These are phyloP conservation scores for Phytopythium litorale DNA, from an alignment of 352 stramenopile genomes.

Conservation along the genomic window DNA sequence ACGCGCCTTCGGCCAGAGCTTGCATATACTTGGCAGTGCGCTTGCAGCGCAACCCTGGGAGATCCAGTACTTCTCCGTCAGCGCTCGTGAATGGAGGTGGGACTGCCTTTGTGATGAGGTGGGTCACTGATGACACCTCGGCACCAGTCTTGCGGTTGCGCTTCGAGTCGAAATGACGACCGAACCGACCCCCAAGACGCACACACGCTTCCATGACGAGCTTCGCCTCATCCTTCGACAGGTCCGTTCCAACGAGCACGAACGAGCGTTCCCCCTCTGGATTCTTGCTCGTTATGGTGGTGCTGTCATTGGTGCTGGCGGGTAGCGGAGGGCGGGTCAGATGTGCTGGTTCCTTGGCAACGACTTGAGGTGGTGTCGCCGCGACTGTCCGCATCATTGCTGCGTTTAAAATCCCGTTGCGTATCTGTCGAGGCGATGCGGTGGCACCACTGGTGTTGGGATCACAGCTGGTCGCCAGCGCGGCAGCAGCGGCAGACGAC, in stretches of 20 bases:
- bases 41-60: slow-evolving; percentile 48
- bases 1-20: slow-evolving; percentile 65
- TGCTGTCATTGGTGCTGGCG: slow-evolving; percentile 8
- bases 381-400: slow-evolving; percentile 8
- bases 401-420: slow-evolving; percentile 15
- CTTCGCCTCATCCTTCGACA: slow-evolving; percentile 51
- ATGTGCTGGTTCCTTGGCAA: not conserved
- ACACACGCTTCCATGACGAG: slow-evolving; percentile 51
- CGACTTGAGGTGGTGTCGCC: slow-evolving; percentile 13
- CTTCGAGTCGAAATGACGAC: slow-evolving; percentile 65
- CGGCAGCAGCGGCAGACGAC: slow-evolving; percentile 1
- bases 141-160: slow-evolving; percentile 33
- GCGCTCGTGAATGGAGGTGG: not conserved
- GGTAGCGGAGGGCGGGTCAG: slow-evolving; percentile 9
- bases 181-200: slow-evolving; percentile 62
- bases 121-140: slow-evolving; percentile 60
- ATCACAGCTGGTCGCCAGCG: not conserved
- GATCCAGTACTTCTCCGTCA: slow-evolving; percentile 8
- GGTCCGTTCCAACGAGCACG: slow-evolving; percentile 62
- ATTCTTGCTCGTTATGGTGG: not conserved
- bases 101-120: slow-evolving; percentile 61
- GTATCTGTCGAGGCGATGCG: not conserved
- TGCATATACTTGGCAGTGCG: slow-evolving; percentile 87
- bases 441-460: not conserved
- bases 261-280: slow-evolving; percentile 11